Percentiles rank a stretch among this genome's conserved stretches.
Evolutionary conservation across 2,329 filamentous ascomycete species (phyloP).

Genomic region (Phialemoniopsis sp.): DNA sequence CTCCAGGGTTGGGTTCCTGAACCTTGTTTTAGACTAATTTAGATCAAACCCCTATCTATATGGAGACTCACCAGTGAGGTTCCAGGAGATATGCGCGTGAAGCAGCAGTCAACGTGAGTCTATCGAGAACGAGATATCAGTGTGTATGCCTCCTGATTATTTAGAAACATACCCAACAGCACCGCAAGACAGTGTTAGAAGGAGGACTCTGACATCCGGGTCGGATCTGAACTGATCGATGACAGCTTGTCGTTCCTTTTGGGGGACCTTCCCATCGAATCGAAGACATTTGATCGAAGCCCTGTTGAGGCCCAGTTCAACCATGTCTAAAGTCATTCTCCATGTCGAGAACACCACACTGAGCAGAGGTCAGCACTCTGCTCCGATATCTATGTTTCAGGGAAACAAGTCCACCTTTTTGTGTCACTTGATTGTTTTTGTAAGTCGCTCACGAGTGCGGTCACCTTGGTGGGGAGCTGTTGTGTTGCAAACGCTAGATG

Average conservation of each 20-base stretch:
- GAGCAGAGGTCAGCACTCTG: not conserved
- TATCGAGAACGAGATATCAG: conserved; percentile 11
- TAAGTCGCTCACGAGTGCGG: conserved; percentile 25
- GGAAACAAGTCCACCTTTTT: conserved; percentile 25
- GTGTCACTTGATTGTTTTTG: conserved; percentile 13
- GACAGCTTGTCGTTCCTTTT: conserved; percentile 32
- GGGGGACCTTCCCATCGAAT: conserved; percentile 41
- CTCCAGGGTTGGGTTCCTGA: conserved; percentile 22
- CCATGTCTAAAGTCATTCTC: conserved; percentile 41
- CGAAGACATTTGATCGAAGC: conserved; percentile 28
- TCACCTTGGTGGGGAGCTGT: conserved; percentile 20
- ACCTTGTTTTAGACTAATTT: not conserved
- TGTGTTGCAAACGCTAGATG: not conserved
- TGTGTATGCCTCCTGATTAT: not conserved
- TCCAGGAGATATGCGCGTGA: conserved; percentile 45
- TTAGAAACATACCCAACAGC: conserved; percentile 35
- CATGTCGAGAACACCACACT: conserved; percentile 50
- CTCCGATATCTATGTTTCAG: too few relatives aligned
- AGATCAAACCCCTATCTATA: not conserved
- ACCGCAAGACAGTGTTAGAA: conserved; percentile 46
- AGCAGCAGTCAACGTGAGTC: conserved; percentile 41
- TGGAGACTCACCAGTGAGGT: conserved; percentile 33
- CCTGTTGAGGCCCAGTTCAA: conserved; percentile 31
- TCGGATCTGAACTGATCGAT: conserved; percentile 34
- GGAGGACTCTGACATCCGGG: conserved; percentile 30